Conservation (phyloP, 2,329 filamentous ascomycete genomes). For the Pseudogymnoascus sp. region DNA sequence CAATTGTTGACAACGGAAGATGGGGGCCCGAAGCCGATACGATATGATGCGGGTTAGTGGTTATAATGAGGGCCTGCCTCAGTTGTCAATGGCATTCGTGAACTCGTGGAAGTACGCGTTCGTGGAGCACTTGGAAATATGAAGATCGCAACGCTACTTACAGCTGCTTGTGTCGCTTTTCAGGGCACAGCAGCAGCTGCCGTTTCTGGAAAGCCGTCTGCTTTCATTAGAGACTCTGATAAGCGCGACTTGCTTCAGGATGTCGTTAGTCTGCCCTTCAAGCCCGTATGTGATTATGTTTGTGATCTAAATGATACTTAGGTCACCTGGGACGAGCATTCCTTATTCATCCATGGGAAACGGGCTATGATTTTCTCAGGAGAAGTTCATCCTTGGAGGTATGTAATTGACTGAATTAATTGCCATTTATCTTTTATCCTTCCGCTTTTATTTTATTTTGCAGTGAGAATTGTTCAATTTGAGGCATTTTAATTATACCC, state of each 20-base stretch:
- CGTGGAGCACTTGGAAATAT: conserved; percentile 1
- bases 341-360: conserved; percentile 60
- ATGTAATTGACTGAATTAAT: conserved; percentile 24
- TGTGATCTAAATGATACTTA: conserved; percentile 1
- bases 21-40: background rate
- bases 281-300: background rate
- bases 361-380: conserved; percentile 63
- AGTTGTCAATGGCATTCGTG: background rate
- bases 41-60: background rate
- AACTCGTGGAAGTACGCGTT: background rate
- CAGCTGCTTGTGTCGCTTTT: conserved; percentile 3
- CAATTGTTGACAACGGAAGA: conserved; percentile 6
- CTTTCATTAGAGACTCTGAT: conserved; percentile 34
- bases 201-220: conserved; percentile 4
- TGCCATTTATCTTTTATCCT: background rate
- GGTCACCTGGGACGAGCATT: conserved; percentile 65
- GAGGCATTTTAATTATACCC: background rate
- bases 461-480: background rate
- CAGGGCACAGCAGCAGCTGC: background rate
- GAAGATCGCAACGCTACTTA: background rate
- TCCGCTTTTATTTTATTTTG: background rate
- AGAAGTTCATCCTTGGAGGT: conserved; percentile 57
- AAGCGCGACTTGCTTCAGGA: conserved; percentile 42
- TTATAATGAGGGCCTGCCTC: background rate
- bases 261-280: conserved; percentile 33